Conservation (phyloP, 192 early-diverging fungal genomes). For the Paraglomus occultum region DNA sequence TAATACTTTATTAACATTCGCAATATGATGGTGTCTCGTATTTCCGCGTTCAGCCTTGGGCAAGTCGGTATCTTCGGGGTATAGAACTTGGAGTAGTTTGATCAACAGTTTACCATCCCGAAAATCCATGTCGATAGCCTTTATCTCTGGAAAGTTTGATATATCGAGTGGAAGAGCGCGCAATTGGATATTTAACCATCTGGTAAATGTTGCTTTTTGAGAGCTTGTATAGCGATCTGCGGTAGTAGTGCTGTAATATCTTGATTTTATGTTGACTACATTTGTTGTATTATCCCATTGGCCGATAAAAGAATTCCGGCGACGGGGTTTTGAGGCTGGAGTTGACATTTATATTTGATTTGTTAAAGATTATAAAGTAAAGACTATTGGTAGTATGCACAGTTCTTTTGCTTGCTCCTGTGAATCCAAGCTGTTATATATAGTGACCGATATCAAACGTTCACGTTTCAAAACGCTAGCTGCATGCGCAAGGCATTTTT, state of each 20-base stretch:
- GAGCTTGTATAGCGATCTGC: slow-evolving; percentile 7
- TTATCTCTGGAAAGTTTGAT: slow-evolving; percentile 20
- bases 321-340: neutral
- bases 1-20: slow-evolving; percentile 26
- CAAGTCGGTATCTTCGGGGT: slow-evolving; percentile 9
- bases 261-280: slow-evolving; percentile 21
- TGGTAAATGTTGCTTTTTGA: slow-evolving; percentile 25
- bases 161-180: neutral
- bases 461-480: too few species aligned
- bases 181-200: slow-evolving; percentile 31
- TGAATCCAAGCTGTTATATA: too few species aligned
- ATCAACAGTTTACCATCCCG: slow-evolving; percentile 24
- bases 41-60: slow-evolving; percentile 29
- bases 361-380: too few species aligned
- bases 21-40: slow-evolving; percentile 23
- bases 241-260: neutral
- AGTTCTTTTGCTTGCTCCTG: too few species aligned
- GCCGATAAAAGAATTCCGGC: slow-evolving; percentile 6
- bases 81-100: slow-evolving; percentile 11
- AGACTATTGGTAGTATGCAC: too few species aligned
- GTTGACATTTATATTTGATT: too few species aligned
- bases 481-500: too few species aligned
- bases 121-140: slow-evolving; percentile 25
- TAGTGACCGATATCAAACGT: too few species aligned
- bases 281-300: slow-evolving; percentile 29